These are phyloP conservation scores for Cordyceps javanica DNA, from an alignment of 2,329 filamentous ascomycete species.

Conservation along the genomic window DNA sequence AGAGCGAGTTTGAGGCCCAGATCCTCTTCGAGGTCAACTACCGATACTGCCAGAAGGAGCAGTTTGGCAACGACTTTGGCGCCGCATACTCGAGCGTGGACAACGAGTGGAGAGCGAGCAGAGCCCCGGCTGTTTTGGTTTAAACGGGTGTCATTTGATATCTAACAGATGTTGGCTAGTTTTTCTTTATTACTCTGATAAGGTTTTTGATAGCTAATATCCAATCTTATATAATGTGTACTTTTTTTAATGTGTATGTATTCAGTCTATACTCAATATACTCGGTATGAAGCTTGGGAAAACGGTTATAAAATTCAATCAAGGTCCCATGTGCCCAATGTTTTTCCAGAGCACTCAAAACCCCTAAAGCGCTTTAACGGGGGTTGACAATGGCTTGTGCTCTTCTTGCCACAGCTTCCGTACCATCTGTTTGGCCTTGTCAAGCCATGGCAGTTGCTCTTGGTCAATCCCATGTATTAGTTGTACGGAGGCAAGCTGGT, in stretches of 20 bases:
- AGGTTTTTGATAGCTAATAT: not conserved
- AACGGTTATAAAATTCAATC: not conserved
- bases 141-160: not conserved
- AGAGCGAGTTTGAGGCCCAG: conserved; percentile 3
- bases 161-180: not conserved
- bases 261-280: not conserved
- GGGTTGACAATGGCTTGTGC: too few species aligned
- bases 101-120: not conserved
- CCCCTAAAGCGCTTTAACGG: too few species aligned
- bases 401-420: too few species aligned
- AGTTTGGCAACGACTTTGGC: not conserved
- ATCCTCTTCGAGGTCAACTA: not conserved
- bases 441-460: too few species aligned
- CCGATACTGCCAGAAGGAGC: not conserved
- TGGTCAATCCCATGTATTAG: too few species aligned
- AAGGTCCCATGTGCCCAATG: too few species aligned
- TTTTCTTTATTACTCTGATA: not conserved
- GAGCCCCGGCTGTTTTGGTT: not conserved
- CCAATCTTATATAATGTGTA: not conserved
- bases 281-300: not conserved
- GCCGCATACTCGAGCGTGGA: not conserved
- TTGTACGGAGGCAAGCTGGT: not conserved
- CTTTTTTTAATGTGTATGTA: not conserved
- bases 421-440: too few species aligned
- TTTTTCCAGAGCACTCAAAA: too few species aligned